A percentile compares a stretch with the other conserved stretches of the same genome.
phyloP scores from a whole-genome alignment of 2,329 filamentous ascomycete genomes.

The Nannizziopsis arthrosporioides region DNA sequence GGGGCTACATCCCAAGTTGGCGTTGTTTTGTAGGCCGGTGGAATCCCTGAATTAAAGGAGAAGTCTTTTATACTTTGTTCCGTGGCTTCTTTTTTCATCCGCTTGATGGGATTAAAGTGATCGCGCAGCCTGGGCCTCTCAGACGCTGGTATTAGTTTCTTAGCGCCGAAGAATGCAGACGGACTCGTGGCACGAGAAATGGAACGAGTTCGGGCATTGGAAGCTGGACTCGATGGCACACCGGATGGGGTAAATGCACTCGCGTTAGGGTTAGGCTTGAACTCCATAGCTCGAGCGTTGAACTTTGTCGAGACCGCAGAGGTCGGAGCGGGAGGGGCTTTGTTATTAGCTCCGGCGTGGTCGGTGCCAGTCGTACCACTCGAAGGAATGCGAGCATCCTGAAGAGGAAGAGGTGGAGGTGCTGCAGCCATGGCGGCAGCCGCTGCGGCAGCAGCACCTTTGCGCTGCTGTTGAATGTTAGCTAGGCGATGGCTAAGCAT shows the following conservation, averaged over 20 bases:
- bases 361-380: slow-evolving; percentile 51
- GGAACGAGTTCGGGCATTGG: slow-evolving; percentile 43
- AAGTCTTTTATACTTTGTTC: slow-evolving; percentile 49
- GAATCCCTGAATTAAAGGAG: slow-evolving; percentile 68
- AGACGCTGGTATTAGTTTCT: slow-evolving; percentile 54
- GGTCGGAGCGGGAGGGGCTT: slow-evolving; percentile 42
- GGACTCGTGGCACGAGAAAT: slow-evolving; percentile 39
- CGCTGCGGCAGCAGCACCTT: slow-evolving; percentile 23
- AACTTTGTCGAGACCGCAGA: slow-evolving; percentile 45
- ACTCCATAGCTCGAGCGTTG: slow-evolving; percentile 58
- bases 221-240: slow-evolving; percentile 59
- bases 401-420: slow-evolving; percentile 45
- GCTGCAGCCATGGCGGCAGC: slow-evolving; percentile 27
- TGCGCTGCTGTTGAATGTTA: slow-evolving; percentile 43
- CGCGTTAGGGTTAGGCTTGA: slow-evolving; percentile 73
- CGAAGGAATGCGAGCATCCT: slow-evolving; percentile 60
- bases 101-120: slow-evolving; percentile 54
- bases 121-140: slow-evolving; percentile 45
- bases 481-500: slow-evolving; percentile 42
- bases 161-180: slow-evolving; percentile 51
- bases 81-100: slow-evolving; percentile 55
- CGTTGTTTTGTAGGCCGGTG: slow-evolving; percentile 68
- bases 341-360: slow-evolving; percentile 38
- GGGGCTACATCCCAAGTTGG: slow-evolving; percentile 70
- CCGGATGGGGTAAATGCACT: slow-evolving; percentile 64